A percentile compares a stretch with the other conserved stretches of the same genome.
Evolutionary conservation across 805 yeast genomes (phyloP).

Genomic region (Maudiozyma serrabonitensis): DNA sequence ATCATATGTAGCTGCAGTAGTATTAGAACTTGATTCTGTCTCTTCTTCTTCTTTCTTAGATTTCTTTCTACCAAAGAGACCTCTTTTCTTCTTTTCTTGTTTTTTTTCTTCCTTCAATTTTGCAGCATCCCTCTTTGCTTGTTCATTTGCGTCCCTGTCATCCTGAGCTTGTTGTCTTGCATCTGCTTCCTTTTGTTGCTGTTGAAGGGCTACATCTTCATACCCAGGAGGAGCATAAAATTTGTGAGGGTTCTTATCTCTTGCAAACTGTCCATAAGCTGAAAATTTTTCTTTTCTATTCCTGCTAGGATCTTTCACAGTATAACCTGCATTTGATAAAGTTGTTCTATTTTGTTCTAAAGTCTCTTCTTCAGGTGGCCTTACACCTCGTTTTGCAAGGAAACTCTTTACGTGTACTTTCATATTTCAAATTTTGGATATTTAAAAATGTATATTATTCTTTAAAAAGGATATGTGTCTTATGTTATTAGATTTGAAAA

Average conservation of each 20-base stretch:
- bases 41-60: background rate
- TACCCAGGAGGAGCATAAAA: constrained; percentile 35
- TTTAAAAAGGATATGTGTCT: background rate
- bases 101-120: background rate
- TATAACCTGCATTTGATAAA: constrained; percentile 36
- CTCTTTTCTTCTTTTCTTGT: constrained; percentile 7
- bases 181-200: constrained; percentile 3
- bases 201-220: constrained; percentile 21
- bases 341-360: constrained; percentile 33
- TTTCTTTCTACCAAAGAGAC: constrained; percentile 8
- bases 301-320: constrained; percentile 29
- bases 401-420: background rate
- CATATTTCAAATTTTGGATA: background rate
- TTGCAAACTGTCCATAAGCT: constrained; percentile 40
- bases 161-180: background rate
- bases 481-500: background rate
- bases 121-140: background rate
- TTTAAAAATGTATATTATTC: no score
- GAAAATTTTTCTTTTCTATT: constrained; percentile 35
- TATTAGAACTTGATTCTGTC: background rate
- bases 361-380: constrained; percentile 40
- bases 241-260: constrained; percentile 30
- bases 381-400: constrained; percentile 12
- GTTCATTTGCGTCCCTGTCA: background rate
- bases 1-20: constrained; percentile 2